phyloP scores from a whole-genome alignment of 495 filamentous ascomycete species.

The Apiosordaria backusii region DNA sequence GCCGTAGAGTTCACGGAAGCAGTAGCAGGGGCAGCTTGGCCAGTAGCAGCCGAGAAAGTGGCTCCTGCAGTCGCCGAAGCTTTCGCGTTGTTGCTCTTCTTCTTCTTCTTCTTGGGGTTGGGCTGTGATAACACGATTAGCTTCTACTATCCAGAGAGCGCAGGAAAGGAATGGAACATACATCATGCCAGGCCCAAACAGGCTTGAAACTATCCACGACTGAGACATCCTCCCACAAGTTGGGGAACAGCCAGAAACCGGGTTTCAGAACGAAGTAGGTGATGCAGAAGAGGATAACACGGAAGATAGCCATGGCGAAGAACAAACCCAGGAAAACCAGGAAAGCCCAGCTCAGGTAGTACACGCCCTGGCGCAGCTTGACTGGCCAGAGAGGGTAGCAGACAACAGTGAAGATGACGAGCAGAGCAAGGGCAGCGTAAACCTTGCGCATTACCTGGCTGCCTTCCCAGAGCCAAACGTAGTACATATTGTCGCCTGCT shows the following conservation, averaged over 20 bases:
- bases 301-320: conserved; percentile 96
- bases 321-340: conserved; percentile 88
- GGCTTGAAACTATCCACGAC: conserved; percentile 98
- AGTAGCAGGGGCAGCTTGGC: conserved; percentile 53
- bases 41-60: conserved; percentile 44
- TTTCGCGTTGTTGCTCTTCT: conserved; percentile 52
- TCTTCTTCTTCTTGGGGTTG: conserved; percentile 58
- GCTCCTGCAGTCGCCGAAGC: conserved; percentile 41
- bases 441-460: conserved; percentile 89
- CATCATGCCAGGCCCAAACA: conserved; percentile 98
- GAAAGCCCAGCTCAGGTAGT: conserved; percentile 96
- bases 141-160: neutral
- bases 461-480: conserved; percentile 95
- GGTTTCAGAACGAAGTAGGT: conserved; percentile 83
- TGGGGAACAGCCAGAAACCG: conserved; percentile 96
- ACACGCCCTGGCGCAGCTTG: conserved; percentile 85
- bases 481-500: conserved; percentile 83
- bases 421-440: conserved; percentile 77
- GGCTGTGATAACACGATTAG: conserved; percentile 17
- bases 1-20: conserved; percentile 58
- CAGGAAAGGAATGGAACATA: conserved; percentile 39
- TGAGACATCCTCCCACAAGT: conserved; percentile 96
- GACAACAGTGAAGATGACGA: conserved; percentile 78
- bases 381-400: conserved; percentile 97
- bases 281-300: conserved; percentile 89